Conservation (phyloP, 169 alveolate genomes). For the Plasmodium knowlesi region DNA sequence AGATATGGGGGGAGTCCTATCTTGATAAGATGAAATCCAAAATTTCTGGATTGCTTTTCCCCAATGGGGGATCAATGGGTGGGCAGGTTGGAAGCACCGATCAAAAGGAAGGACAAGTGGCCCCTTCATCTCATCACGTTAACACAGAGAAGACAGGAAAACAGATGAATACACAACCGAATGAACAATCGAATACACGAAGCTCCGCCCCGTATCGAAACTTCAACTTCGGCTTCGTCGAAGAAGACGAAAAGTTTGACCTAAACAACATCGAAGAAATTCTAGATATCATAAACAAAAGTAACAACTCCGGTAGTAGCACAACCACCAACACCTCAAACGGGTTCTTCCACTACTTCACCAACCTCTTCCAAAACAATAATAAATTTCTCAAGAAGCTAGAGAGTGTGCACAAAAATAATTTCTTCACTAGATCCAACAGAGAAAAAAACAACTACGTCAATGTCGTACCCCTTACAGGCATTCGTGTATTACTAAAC, state of each 20-base stretch:
- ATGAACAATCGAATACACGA: not conserved
- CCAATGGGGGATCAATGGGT: not conserved
- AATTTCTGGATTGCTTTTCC: slow-evolving; percentile 20
- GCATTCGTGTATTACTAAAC: slow-evolving; percentile 65
- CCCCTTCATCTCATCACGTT: not conserved
- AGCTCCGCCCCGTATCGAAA: slow-evolving; percentile 8
- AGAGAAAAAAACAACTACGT: slow-evolving; percentile 67
- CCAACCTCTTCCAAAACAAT: slow-evolving; percentile 39
- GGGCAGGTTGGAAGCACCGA: not conserved
- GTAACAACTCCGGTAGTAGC: slow-evolving; percentile 11
- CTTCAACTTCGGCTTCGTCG: slow-evolving; percentile 42
- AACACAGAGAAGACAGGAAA: not conserved
- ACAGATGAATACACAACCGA: not conserved
- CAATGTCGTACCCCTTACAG: slow-evolving; percentile 71
- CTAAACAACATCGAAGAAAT: slow-evolving; percentile 71
- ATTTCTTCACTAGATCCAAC: slow-evolving; percentile 22
- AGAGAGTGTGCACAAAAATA: slow-evolving; percentile 52
- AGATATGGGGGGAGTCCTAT: slow-evolving; percentile 40
- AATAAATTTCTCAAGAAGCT: slow-evolving; percentile 63
- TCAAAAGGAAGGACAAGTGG: not conserved
- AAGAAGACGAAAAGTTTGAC: slow-evolving; percentile 43
- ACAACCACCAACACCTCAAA: slow-evolving; percentile 35
- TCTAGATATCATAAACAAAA: slow-evolving; percentile 64
- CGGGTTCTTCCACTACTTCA: slow-evolving; percentile 67
- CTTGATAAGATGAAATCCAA: slow-evolving; percentile 3